Percentiles rank a stretch among this genome's conserved stretches.
Conservation (phyloP, 2,329 filamentous ascomycete species). For the Diaporthe vaccinii region DNA sequence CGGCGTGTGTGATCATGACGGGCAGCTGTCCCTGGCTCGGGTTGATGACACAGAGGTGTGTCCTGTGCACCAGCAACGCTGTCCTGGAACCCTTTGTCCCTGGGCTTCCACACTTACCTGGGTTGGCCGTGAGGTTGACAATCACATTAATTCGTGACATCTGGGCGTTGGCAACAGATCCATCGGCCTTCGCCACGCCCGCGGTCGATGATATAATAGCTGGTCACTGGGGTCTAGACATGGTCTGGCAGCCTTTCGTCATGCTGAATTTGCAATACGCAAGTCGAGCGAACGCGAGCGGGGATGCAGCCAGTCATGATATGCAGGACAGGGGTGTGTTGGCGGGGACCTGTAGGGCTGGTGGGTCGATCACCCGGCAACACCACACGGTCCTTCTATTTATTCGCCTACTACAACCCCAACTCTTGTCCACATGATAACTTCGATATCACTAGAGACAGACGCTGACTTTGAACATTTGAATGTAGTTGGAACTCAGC, state of each 20-base stretch:
- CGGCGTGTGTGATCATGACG: not conserved
- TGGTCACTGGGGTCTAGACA: not conserved
- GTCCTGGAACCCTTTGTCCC: constrained; percentile 1
- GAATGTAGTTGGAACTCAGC: not conserved
- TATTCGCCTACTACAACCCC: not conserved
- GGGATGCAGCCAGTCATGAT: not conserved
- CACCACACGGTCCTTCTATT: not conserved
- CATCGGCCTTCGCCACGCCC: not conserved
- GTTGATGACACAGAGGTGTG: not conserved
- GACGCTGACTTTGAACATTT: not conserved
- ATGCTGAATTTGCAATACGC: not conserved
- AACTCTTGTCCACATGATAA: not conserved
- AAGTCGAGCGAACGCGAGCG: not conserved
- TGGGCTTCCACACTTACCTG: not conserved
- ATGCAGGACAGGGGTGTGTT: not conserved
- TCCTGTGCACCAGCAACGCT: not conserved
- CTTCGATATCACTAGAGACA: not conserved
- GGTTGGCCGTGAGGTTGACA: not conserved
- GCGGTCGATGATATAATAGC: not conserved
- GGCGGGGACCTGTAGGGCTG: too few species aligned
- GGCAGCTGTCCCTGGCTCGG: not conserved
- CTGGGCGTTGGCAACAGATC: not conserved
- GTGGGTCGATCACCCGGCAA: too few species aligned
- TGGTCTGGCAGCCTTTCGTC: not conserved
- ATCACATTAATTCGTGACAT: not conserved